Evolutionary conservation across 1,284 basidiomycete genomes (phyloP).

Genomic region (Pseudomicrostroma phylloplanum): DNA sequence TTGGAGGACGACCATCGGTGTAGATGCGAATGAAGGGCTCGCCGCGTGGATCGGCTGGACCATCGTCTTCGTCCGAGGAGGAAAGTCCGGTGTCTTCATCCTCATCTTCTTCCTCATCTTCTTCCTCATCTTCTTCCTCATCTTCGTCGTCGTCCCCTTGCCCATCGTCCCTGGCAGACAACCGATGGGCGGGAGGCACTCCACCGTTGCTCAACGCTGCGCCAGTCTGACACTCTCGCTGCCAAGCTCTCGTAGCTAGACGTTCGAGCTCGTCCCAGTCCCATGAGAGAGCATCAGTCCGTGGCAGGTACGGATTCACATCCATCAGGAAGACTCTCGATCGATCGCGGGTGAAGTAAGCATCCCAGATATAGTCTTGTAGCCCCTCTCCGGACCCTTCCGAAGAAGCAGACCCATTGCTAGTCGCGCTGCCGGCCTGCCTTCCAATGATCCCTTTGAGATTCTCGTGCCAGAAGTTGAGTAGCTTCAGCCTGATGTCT

Average conservation of each 20-base stretch:
- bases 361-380: conserved; percentile 64
- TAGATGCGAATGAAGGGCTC: conserved; percentile 11
- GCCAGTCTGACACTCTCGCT: conserved; percentile 42
- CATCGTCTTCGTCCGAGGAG: background rate
- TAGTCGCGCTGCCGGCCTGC: too few species aligned
- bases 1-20: conserved; percentile 11
- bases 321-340: conserved; percentile 72
- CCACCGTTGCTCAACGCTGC: background rate
- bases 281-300: conserved; percentile 81
- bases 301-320: conserved; percentile 78
- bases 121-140: conserved; percentile 57
- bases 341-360: conserved; percentile 75
- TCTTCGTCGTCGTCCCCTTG: conserved; percentile 21
- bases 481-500: conserved; percentile 59
- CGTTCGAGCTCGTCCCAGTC: conserved; percentile 67
- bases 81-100: background rate
- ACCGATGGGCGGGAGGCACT: too few species aligned
- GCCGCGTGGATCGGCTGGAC: background rate
- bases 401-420: background rate
- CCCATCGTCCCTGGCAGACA: conserved; percentile 5
- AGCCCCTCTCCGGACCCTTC: conserved; percentile 5
- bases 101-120: conserved; percentile 54
- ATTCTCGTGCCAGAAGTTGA: conserved; percentile 64
- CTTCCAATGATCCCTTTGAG: conserved; percentile 53
- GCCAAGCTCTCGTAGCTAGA: conserved; percentile 7